Evolutionary conservation across 805 yeast genomes (phyloP), one percentile per base, ranked within the genome.

Genomic region (Kluyveromyces siamensis): DNA sequence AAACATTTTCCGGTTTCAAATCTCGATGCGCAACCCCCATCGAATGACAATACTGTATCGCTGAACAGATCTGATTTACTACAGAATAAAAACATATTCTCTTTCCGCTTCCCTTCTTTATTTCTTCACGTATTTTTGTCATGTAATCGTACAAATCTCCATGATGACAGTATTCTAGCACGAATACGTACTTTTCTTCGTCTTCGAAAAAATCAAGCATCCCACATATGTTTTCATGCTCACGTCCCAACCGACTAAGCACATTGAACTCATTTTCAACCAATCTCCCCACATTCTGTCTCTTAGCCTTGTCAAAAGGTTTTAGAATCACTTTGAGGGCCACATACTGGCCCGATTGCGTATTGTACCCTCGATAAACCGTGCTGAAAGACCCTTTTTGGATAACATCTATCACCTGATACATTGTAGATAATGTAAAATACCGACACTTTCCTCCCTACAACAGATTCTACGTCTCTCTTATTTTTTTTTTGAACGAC

Each of bases 1-100:
- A 65, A 27, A 83, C 73, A 57, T 83, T 83, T 64, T 83, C 90
- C 1, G 90, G 90, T 62, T 83, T 83, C 49, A 83, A 74, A 59
- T 83, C 90, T 44, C 90, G 70, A 62, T 83, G 90, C 53, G 77
- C 82, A 13, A 83, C 72, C 0, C 83, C 83, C 40, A 68, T 64
- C 4, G 74, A 63, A 58, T 84, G 91, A 5, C 83, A 71, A 55
- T 68, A 78, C 13, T 64, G 55, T 27, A 84, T 65, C 8, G 83
- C 86, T 37, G 68, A 65, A 48, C 68, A 65, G 47, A 84, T 55
- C 61, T 83, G 84, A 46, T 67, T 67, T 37, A 79, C 63, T 60
- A 71, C 60, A 52, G 65, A 71, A 56, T 61, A 70, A 55, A 60
- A 70, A 41, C 62, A 56, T 36, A 61, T 30, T 39, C 19, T 38